phyloP scores from a whole-genome alignment of 2,329 filamentous ascomycete genomes.

The Pseudonectria foliicola region DNA sequence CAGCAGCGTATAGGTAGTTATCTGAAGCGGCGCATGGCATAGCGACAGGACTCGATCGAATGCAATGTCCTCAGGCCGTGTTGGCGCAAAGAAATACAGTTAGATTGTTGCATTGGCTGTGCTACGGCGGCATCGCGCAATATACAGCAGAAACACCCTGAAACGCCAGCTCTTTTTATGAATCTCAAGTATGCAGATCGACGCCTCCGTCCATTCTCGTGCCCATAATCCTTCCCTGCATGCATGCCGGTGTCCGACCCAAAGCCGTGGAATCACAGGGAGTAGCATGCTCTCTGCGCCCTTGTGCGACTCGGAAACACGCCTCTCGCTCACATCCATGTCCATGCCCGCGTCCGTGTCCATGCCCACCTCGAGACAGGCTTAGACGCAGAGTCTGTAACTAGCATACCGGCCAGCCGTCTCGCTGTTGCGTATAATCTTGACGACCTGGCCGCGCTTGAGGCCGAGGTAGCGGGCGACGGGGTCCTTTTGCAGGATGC shows the following conservation, averaged over 20 bases:
- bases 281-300: not conserved
- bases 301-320: not conserved
- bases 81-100: not conserved
- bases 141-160: slow-evolving; percentile 22
- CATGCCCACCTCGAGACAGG: too few relatives aligned
- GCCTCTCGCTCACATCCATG: not conserved
- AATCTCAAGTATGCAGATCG: slow-evolving; percentile 23
- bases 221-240: slow-evolving; percentile 8
- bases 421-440: slow-evolving; percentile 94
- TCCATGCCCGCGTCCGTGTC: too few relatives aligned
- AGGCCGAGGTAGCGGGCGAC: slow-evolving; percentile 88
- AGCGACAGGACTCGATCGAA: too few relatives aligned
- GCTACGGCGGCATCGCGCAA: slow-evolving; percentile 19
- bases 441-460: slow-evolving; percentile 88
- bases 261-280: slow-evolving; percentile 4
- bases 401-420: slow-evolving; percentile 94
- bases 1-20: too few relatives aligned
- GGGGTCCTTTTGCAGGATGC: slow-evolving; percentile 86
- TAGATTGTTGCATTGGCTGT: slow-evolving; percentile 18
- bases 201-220: slow-evolving; percentile 19
- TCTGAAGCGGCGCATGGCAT: too few relatives aligned
- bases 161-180: slow-evolving; percentile 23
- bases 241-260: slow-evolving; percentile 3
- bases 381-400: slow-evolving; percentile 68
- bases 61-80: too few relatives aligned